Conservation (phyloP, 2,329 filamentous ascomycete genomes). For the Thielaviopsis populi region DNA sequence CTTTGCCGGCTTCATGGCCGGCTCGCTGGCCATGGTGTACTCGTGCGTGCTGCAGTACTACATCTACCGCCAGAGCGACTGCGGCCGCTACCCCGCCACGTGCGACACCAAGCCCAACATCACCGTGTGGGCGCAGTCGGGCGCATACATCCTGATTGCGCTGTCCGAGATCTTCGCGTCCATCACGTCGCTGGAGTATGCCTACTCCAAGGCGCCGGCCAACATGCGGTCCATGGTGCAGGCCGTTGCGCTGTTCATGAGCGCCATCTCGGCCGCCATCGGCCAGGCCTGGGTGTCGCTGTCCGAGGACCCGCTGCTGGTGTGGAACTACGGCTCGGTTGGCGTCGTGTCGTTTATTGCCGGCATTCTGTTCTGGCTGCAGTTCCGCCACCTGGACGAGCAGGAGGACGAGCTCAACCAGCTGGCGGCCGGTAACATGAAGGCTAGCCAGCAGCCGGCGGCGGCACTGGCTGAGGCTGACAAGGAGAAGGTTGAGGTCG, state of each 20-base stretch:
- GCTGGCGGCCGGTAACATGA: constrained; percentile 27
- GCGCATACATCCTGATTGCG: constrained; percentile 34
- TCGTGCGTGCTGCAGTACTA: constrained; percentile 40
- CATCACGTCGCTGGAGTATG: constrained; percentile 52
- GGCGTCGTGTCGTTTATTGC: constrained; percentile 49
- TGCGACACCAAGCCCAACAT: constrained; percentile 32
- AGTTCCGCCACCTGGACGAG: constrained; percentile 45
- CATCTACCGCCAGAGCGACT: constrained; percentile 49
- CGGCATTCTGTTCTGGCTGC: constrained; percentile 54
- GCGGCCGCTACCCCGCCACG: constrained; percentile 32
- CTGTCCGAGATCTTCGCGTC: constrained; percentile 36
- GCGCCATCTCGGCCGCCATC: constrained; percentile 51
- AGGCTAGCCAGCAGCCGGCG: constrained; percentile 17
- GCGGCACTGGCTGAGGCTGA: background rate
- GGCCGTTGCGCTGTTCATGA: constrained; percentile 52
- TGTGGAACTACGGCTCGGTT: constrained; percentile 59
- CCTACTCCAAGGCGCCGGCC: constrained; percentile 58
- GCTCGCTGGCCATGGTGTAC: constrained; percentile 43
- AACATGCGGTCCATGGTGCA: constrained; percentile 65
- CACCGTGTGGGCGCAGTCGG: constrained; percentile 47
- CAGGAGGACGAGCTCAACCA: constrained; percentile 55
- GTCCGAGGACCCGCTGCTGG: constrained; percentile 45
- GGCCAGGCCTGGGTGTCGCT: constrained; percentile 40
- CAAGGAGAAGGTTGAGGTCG: background rate
- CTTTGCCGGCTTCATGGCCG: constrained; percentile 50